A percentile compares a stretch with the other conserved stretches of the same genome.
Conservation (phyloP, 2,329 filamentous ascomycete species). For the Aureobasidium subglaciale region DNA sequence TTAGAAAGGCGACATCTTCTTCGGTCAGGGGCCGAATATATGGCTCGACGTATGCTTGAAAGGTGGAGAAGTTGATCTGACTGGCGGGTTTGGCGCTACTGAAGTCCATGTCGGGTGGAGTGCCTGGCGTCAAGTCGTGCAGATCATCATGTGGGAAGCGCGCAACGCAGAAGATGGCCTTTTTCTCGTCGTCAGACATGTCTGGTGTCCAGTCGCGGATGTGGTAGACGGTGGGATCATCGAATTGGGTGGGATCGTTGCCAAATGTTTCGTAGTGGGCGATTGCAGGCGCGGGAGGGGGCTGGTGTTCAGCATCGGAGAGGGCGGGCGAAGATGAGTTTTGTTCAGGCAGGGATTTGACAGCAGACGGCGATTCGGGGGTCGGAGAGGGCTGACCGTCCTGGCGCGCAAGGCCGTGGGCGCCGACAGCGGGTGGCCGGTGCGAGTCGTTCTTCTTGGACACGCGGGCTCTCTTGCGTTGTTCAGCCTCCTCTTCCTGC, state of each 20-base stretch:
- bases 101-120: conserved; percentile 89
- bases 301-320: conserved; percentile 51
- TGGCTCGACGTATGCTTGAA: conserved; percentile 85
- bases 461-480: conserved; percentile 59
- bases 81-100: conserved; percentile 88
- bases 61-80: conserved; percentile 89
- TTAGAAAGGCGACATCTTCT: conserved; percentile 86
- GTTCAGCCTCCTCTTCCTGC: conserved; percentile 42
- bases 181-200: conserved; percentile 80
- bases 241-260: conserved; percentile 82
- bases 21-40: conserved; percentile 86
- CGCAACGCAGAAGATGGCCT: conserved; percentile 80
- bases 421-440: conserved; percentile 53
- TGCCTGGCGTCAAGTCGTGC: conserved; percentile 76
- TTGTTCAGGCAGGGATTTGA: conserved; percentile 44
- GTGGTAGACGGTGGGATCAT: conserved; percentile 89
- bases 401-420: conserved; percentile 56
- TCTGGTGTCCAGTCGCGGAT: conserved; percentile 67
- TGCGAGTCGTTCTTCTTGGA: conserved; percentile 43
- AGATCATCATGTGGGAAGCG: conserved; percentile 76
- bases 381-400: conserved; percentile 44
- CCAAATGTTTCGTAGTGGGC: conserved; percentile 78
- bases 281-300: conserved; percentile 52
- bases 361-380: conserved; percentile 26
- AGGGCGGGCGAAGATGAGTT: conserved; percentile 55